A percentile compares a stretch with the other conserved stretches of the same genome.
These are phyloP conservation scores for Blastocystis sp. DNA, from an alignment of 352 stramenopile genomes.

Conservation along the genomic window DNA sequence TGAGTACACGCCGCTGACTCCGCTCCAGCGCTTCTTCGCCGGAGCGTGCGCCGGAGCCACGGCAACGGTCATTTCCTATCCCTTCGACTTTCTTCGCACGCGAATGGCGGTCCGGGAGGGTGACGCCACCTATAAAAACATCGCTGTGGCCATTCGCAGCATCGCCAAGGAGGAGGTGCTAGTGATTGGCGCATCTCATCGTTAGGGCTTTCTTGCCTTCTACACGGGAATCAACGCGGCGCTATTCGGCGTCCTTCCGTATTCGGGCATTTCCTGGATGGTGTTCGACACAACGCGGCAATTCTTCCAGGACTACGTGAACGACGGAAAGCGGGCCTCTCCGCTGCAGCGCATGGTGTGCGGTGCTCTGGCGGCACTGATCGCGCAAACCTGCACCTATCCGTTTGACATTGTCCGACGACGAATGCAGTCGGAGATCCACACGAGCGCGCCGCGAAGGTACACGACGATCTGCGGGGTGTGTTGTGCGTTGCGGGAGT, in stretches of 20 bases:
- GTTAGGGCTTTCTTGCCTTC: constrained; percentile 48
- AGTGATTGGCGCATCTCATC: neutral
- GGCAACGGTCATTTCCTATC: constrained; percentile 79
- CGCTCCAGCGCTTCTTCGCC: constrained; percentile 76
- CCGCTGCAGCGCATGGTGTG: constrained; percentile 79
- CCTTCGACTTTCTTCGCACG: constrained; percentile 80
- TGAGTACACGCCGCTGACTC: constrained; percentile 74
- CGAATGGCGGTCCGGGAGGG: constrained; percentile 77
- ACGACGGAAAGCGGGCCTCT: constrained; percentile 74
- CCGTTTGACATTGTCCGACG: constrained; percentile 81
- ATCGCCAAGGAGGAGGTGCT: constrained; percentile 38
- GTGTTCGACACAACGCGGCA: constrained; percentile 60
- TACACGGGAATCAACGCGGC: constrained; percentile 55
- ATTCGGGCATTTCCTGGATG: constrained; percentile 69
- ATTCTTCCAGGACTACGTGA: constrained; percentile 72
- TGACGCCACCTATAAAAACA: constrained; percentile 68
- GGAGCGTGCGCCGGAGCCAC: constrained; percentile 78
- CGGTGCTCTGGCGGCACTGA: constrained; percentile 78
- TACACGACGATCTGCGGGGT: constrained; percentile 73
- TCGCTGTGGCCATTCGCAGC: constrained; percentile 59
- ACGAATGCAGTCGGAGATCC: constrained; percentile 82
- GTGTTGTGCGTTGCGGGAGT: constrained; percentile 73
- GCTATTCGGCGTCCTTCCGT: constrained; percentile 58
- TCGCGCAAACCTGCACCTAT: constrained; percentile 82
- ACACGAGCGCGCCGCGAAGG: constrained; percentile 69